Evolutionary conservation across 768 basidiomycete genomes (phyloP), one percentile per base, ranked within the genome.

Genomic region (Leccinum variicolor): DNA sequence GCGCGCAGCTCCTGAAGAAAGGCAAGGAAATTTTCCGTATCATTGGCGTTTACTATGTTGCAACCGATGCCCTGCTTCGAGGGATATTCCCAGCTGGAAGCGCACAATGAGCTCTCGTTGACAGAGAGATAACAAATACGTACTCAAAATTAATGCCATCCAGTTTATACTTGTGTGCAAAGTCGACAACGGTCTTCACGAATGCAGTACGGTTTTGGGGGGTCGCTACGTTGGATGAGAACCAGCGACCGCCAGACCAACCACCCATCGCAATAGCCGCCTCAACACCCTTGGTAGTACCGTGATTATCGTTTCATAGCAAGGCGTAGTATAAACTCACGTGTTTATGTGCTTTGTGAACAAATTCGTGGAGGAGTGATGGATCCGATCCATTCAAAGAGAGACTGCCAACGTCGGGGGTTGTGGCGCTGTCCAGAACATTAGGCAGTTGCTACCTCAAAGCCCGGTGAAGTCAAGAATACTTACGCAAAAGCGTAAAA

Each of bases 1-100:
- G 63, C 59, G 45, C 90, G 84, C 21, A 96, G 82, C 33, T 81
- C 79, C 62, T 86, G 77, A 11, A 98, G 77, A 76, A 95, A 92
- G 4, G 74, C 60, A 34, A 94, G 81, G 73, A 89, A 90, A 70
- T 97, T 95, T 31, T 80, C 74, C 0, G 85, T 82, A 69, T 98
- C 95, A 53, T 78, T 59, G 1, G 53, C 7, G 21, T 69, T 72
- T 57, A 86, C 77, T 0, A 69, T 69, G 69, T 96, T 97, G 63
- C 90, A 90, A 1, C 83, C 83, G 1, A 87, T 77, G 33, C 92
- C 92, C 52, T 77, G 73, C 5, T 72, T 62, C 54, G 79, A 82
- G 1, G 94, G 93, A 67, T 89, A 94, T 72, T 96, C 94, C 92
- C 93, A 95, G 65, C 91, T 93, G 53, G 41, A 14, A 54, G 76